Base-by-base conservation (phyloP, 2,329 filamentous ascomycete genomes). In the Ophiostoma pallidulum region DNA sequence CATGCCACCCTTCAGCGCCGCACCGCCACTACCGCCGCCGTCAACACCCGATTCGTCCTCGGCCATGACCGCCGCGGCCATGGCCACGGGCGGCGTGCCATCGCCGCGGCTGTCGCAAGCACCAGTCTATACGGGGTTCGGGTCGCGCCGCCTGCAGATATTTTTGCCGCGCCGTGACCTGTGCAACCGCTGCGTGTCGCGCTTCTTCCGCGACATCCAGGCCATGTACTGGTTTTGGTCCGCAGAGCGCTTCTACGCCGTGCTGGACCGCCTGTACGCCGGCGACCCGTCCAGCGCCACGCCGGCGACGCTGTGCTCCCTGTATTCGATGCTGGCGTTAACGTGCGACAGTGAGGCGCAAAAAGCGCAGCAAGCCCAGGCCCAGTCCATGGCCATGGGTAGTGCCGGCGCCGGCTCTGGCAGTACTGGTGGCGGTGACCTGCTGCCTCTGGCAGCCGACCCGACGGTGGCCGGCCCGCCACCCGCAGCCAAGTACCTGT, bases 161-260 rank as follows among this genome's bases (percentile, higher is more conserved):
- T 59, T 55, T 32, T 45, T 60, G 4, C 58, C 58, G 0, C 53
- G 58, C 8, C 56, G 58, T 14, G 57, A 60, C 40, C 52, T 60
- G 9, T 59, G 58, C 43, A 52, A 57, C 41, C 54, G 54, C 41
- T 59, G 58, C 41, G 52, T 60, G 2, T 52, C 55, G 14, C 55
- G 58, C 41, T 60, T 59, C 50, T 59, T 60, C 45, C 44, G 50
- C 32, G 58, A 60, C 29, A 53, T 60, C 24, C 57, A 60, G 48
- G 56, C 55, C 8, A 46, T 60, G 32, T 60, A 60, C 41, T 60
- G 58, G 58, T 56, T 60, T 41, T 56, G 58, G 49, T 56, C 57
- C 1, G 53, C 54, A 24, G 58, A 60, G 46, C 53, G 51, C 16
- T 58, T 60, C 41, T 55, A 57, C n/a, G 51, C 51, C 14, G 41